Base-by-base conservation (phyloP, 805 yeast species). In the Cyberlindnera bimundalis region DNA sequence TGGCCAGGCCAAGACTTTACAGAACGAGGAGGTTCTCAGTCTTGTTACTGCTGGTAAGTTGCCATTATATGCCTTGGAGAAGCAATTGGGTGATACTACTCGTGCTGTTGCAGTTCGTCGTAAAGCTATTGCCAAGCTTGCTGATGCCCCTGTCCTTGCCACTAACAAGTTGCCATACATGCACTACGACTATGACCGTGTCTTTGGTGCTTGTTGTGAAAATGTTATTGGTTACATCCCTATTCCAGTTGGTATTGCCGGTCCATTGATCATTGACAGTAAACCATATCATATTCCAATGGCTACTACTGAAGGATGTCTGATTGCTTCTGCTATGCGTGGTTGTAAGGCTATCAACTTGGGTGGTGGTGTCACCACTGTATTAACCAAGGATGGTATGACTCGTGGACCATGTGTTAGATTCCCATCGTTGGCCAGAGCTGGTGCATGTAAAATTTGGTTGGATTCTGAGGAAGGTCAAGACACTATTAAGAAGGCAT, bases 241-340 rank as follows among this genome's bases (percentile, higher is more conserved):
- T 20, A 63, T 93, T 31, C 99, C 99, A 6, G 88, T 93, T 41
- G 99, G 99, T 63, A 82, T 93, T 59, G 97, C 97, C 20, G 99
- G 99, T 39, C 99, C 99, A 9, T 66, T 93, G 61, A 72, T 87
- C 40, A 86, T 93, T 56, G 98, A 93, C 63, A 95, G 91, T 37
- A 79, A 74, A 50, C 80, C 95, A 34, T 84, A 75, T 62, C 96
- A 89, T 65, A 81, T 93, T 52, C 99, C 99, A 29, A 88, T 93
- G 96, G 99, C 99, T 20, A 93, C 99, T 14, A 93, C 99, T 26
- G 99, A 93, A 69, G 99, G 99, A 39, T 95, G 98, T 67, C 73
- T 93, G 43, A 97, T 93, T 51, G 99, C 99, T 4, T 89, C 97
- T 15, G 84, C 99, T 12, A 91, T 88, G 96, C 84, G 99, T 66